Conservation (phyloP, 78 protist genomes). For the Cavenderia fasciculata region DNA sequence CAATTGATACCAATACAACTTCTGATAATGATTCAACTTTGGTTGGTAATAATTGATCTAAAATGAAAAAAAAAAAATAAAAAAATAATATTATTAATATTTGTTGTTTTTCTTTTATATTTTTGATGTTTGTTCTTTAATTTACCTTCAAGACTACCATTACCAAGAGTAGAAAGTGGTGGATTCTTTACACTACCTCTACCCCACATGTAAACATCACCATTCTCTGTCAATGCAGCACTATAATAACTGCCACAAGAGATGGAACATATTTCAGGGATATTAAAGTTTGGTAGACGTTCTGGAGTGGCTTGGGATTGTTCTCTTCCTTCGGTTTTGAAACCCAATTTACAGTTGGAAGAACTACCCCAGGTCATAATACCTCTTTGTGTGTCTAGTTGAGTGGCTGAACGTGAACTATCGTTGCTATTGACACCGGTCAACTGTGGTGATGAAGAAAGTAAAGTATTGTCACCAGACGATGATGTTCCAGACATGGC, state of each 20-base stretch:
- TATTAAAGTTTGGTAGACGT: conserved; percentile 39
- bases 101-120: too few species aligned
- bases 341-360: conserved; percentile 29
- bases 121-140: not conserved
- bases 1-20: conserved; percentile 35
- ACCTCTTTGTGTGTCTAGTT: conserved; percentile 52
- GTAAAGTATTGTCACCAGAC: not conserved
- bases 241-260: conserved; percentile 50
- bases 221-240: conserved; percentile 50
- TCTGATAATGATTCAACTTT: conserved; percentile 21
- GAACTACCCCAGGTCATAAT: conserved; percentile 63
- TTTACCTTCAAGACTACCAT: not conserved
- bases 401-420: conserved; percentile 31
- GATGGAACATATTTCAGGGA: conserved; percentile 29
- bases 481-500: too few species aligned
- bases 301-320: conserved; percentile 40
- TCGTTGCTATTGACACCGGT: not conserved
- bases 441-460: not conserved
- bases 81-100: not conserved
- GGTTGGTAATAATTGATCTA: conserved; percentile 32
- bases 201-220: conserved; percentile 65
- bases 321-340: conserved; percentile 5
- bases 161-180: conserved; percentile 3
- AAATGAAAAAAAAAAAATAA: not conserved
- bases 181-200: conserved; percentile 46